phyloP scores from a whole-genome alignment of 495 filamentous ascomycete species.

The Cudoniella acicularis region DNA sequence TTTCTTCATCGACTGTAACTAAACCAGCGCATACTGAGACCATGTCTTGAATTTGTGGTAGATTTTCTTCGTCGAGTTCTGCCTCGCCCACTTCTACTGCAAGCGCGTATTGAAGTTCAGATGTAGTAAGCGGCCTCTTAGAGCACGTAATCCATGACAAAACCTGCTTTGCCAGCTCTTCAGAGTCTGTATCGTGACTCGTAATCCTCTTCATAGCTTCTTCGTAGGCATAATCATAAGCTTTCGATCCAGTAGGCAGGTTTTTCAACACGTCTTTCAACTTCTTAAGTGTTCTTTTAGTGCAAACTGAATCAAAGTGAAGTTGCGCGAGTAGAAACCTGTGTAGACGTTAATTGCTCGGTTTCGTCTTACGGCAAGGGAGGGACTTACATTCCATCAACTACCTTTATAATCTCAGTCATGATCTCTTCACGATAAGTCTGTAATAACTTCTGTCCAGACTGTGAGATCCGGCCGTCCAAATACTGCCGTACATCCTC shows the following conservation, averaged over 20 bases:
- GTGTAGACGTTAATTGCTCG: too few species aligned
- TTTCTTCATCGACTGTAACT: constrained; percentile 46
- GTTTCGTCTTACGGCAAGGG: too few species aligned
- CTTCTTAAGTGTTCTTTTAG: constrained; percentile 11
- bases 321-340: constrained; percentile 24
- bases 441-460: neutral
- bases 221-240: constrained; percentile 11
- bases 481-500: constrained; percentile 17
- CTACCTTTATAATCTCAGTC: neutral
- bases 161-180: constrained; percentile 7
- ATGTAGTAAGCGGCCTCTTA: constrained; percentile 16
- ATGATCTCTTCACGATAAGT: constrained; percentile 13
- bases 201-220: constrained; percentile 21
- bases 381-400: constrained; percentile 19
- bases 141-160: constrained; percentile 22
- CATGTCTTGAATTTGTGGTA: constrained; percentile 31
- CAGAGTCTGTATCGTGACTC: too few species aligned
- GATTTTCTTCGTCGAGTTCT: constrained; percentile 31
- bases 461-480: neutral
- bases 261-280: constrained; percentile 7
- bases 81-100: constrained; percentile 18
- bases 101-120: constrained; percentile 19
- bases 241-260: neutral
- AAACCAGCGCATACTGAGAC: constrained; percentile 49
- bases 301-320: constrained; percentile 11